Percentiles rank a stretch among this genome's conserved stretches.
Conservation (phyloP, 2,329 filamentous ascomycete species). For the Exophiala phaeomuriformis region DNA sequence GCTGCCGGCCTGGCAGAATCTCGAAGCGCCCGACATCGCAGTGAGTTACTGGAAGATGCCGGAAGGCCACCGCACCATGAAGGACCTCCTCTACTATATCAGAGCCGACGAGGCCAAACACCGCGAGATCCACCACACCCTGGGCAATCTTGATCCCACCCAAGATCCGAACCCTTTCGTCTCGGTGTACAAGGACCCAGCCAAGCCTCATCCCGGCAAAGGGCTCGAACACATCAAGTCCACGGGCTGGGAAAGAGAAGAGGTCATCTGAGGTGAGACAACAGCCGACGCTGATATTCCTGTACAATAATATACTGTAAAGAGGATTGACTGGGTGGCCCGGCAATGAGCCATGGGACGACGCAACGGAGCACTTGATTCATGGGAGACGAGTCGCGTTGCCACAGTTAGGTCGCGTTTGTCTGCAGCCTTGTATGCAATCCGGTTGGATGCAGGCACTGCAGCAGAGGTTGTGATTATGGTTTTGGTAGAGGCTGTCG, state of each 20-base stretch:
- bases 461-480: not conserved
- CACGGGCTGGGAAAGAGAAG: conserved; percentile 73
- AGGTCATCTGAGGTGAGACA: conserved; percentile 52
- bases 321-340: no score
- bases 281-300: no score
- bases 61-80: conserved; percentile 72
- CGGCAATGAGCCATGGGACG: no score
- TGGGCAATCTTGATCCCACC: conserved; percentile 78
- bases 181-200: conserved; percentile 66
- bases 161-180: conserved; percentile 90
- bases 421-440: not conserved
- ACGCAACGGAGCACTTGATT: not conserved
- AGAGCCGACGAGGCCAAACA: conserved; percentile 85
- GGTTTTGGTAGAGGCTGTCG: not conserved
- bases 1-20: conserved; percentile 71
- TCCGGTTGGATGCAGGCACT: not conserved
- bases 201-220: conserved; percentile 61
- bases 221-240: conserved; percentile 58
- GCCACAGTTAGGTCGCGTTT: not conserved
- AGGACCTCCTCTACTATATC: conserved; percentile 79
- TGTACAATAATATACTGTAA: no score
- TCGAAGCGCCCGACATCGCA: conserved; percentile 79
- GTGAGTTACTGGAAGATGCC: conserved; percentile 93
- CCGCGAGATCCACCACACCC: conserved; percentile 90
- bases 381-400: not conserved